phyloP scores from a whole-genome alignment of 306 rosid species.

The Casuarina glauca region DNA sequence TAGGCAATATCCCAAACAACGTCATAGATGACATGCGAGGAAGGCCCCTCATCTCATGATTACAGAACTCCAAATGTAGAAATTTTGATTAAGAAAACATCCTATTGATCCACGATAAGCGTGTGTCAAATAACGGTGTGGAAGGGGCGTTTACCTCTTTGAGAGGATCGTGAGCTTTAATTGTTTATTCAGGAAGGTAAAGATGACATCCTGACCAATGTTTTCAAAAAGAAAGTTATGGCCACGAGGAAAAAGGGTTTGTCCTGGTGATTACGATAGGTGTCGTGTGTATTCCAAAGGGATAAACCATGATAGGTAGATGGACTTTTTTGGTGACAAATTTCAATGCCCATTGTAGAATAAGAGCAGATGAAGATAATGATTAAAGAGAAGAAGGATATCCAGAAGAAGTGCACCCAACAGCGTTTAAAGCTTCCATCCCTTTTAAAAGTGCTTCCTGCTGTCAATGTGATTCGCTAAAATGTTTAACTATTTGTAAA shows the following conservation, averaged over 20 bases:
- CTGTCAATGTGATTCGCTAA: slow-evolving; percentile 13
- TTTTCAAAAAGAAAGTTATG: slow-evolving; percentile 27
- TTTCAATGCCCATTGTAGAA: slow-evolving; percentile 23
- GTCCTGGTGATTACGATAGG: slow-evolving; percentile 17
- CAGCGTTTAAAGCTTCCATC: slow-evolving; percentile 18
- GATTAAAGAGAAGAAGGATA: slow-evolving; percentile 39
- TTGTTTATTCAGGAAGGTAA: slow-evolving; percentile 25
- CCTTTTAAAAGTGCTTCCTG: slow-evolving; percentile 19
- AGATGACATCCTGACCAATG: not conserved
- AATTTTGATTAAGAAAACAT: slow-evolving; percentile 17
- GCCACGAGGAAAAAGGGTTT: slow-evolving; percentile 6
- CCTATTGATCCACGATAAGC: slow-evolving; percentile 44
- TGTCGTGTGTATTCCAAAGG: slow-evolving; percentile 17
- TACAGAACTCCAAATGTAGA: slow-evolving; percentile 8
- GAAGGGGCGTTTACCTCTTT: slow-evolving; percentile 21
- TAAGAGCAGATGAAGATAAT: slow-evolving; percentile 29
- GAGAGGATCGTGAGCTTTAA: slow-evolving; percentile 26
- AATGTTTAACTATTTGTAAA: slow-evolving; percentile 8
- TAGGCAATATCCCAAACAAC: not conserved
- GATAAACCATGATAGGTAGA: slow-evolving; percentile 10
- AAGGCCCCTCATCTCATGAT: not conserved
- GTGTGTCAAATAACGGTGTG: slow-evolving; percentile 22
- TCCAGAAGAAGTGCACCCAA: slow-evolving; percentile 32
- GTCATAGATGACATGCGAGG: not conserved
- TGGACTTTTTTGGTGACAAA: not conserved